Evolutionary conservation across 495 filamentous ascomycete species (phyloP).

Genomic region (Lineolata rhizophorae): DNA sequence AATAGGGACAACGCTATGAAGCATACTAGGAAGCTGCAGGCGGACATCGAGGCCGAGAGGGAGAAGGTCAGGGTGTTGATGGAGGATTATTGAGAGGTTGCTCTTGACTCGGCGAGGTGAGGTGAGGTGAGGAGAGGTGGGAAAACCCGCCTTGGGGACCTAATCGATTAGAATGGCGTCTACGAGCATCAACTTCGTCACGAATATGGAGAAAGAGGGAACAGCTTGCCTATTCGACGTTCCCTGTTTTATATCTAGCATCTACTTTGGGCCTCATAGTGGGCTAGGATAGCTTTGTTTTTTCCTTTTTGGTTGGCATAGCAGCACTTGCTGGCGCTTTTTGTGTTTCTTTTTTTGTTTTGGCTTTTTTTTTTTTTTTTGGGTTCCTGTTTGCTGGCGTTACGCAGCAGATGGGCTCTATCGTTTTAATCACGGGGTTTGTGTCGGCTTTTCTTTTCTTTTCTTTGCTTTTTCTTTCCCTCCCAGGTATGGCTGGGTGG

Average conservation of each 20-base stretch:
- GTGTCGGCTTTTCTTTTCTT: no score
- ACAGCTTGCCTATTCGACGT: background rate
- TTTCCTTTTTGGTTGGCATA: background rate
- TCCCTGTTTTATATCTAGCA: background rate
- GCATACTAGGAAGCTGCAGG: constrained; percentile 56
- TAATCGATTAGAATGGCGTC: background rate
- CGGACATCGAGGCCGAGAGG: constrained; percentile 35
- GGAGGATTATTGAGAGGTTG: no score
- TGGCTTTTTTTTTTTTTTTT: no score
- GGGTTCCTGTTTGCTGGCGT: no score
- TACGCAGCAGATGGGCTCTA: no score
- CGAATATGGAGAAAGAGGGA: background rate
- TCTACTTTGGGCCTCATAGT: no score
- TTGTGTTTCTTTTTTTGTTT: no score
- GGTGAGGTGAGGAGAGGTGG: background rate
- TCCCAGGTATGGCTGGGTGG: no score
- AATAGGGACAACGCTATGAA: constrained; percentile 63
- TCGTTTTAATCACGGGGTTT: no score
- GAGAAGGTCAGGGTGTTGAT: constrained; percentile 26
- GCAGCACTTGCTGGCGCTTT: no score
- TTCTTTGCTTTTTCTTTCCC: no score
- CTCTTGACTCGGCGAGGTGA: no score
- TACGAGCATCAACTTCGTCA: background rate
- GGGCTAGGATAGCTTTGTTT: background rate
- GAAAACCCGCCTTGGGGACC: background rate